phyloP scores from a whole-genome alignment of 208 protist species.

The Acanthamoeba quina region DNA sequence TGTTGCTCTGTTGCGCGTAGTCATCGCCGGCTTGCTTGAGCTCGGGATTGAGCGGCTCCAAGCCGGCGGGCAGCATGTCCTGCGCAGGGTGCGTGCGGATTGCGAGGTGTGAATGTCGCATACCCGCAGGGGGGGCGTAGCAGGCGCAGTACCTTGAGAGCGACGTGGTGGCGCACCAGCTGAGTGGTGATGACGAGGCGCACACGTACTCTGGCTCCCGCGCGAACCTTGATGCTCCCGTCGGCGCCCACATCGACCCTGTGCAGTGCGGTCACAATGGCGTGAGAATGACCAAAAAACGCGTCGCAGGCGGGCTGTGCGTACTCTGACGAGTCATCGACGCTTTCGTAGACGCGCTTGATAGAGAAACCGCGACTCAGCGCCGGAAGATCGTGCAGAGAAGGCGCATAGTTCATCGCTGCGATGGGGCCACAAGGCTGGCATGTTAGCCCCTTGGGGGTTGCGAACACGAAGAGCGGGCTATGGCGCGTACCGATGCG shows the following conservation, averaged over 20 bases:
- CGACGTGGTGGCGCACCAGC: constrained; percentile 27
- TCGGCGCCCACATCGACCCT: constrained; percentile 9
- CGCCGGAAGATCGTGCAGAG: background rate
- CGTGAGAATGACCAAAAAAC: background rate
- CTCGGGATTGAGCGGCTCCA: constrained; percentile 63
- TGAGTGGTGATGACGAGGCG: background rate
- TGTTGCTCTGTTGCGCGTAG: background rate
- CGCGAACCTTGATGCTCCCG: background rate
- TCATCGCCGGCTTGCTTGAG: constrained; percentile 35
- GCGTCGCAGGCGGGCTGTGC: background rate
- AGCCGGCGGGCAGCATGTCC: constrained; percentile 43
- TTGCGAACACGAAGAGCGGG: background rate
- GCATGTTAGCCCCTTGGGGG: background rate
- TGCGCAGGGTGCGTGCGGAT: background rate
- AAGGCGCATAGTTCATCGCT: constrained; percentile 52
- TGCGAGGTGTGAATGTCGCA: background rate
- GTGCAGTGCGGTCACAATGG: background rate
- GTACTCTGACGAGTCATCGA: constrained; percentile 56
- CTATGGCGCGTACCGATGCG: background rate
- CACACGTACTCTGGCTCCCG: constrained; percentile 37
- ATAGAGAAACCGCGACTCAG: constrained; percentile 39
- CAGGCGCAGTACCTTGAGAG: background rate
- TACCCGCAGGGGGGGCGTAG: background rate
- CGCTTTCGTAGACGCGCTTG: constrained; percentile 44
- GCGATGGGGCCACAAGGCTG: background rate